phyloP scores from a whole-genome alignment of 2,329 filamentous ascomycete species.

The Acephala macrosclerotiorum region DNA sequence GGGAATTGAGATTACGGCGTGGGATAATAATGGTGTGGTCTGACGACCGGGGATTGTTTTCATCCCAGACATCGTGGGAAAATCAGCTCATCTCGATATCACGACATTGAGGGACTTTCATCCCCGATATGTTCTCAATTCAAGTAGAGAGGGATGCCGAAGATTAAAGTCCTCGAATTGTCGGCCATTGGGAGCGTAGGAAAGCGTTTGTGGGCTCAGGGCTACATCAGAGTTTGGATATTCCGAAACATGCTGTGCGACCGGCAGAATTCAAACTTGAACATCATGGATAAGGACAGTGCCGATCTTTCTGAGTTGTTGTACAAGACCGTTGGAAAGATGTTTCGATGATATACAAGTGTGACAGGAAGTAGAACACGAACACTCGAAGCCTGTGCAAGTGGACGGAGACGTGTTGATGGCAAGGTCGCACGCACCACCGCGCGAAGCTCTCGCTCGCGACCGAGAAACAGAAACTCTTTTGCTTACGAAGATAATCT shows the following conservation, averaged over 20 bases:
- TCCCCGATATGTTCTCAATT: neutral
- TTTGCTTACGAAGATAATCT: neutral
- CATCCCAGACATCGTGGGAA: neutral
- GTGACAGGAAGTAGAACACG: neutral
- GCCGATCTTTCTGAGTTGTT: neutral
- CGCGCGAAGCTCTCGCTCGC: neutral
- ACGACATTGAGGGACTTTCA: neutral
- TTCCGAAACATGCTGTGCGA: neutral
- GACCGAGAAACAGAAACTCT: neutral
- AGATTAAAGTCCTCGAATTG: neutral
- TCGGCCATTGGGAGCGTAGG: neutral
- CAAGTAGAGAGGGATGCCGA: neutral
- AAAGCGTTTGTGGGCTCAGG: neutral
- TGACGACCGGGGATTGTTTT: neutral
- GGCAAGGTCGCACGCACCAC: neutral
- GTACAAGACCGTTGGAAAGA: neutral
- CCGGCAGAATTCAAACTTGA: neutral
- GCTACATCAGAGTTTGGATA: neutral
- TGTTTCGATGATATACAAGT: neutral
- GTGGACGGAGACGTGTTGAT: neutral
- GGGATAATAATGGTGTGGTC: conserved; percentile 6
- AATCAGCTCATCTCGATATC: neutral
- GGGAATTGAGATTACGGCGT: neutral
- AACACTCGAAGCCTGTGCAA: neutral
- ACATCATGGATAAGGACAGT: neutral